Evolutionary conservation across 2,329 filamentous ascomycete species (phyloP), one percentile per base, ranked within the genome.

Genomic region (Nemania serpens): DNA sequence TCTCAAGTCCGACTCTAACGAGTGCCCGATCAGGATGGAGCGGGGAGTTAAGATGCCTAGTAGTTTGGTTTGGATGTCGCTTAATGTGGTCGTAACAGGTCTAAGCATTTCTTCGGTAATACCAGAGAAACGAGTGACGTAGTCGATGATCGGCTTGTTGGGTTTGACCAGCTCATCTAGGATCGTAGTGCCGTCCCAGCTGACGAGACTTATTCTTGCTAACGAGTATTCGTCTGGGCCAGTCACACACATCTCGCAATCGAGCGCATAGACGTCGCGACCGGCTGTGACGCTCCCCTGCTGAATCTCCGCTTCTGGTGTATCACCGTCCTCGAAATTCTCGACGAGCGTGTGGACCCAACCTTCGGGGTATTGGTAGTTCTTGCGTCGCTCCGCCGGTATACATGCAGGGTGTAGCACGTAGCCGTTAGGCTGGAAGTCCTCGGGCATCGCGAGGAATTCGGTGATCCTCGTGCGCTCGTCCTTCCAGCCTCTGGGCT

Each of bases 231-330:
- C 85, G 49, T 87, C 87, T 62, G 89, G 87, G 61, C 88, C 90
- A 2, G 93, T 96, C 77, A 92, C 88, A 74, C 93, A 97, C 95
- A 99, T 99, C 76, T 99, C 95, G 76, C 95, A 99, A 74, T 99
- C 95, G 56, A 99, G 81, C 1, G 92, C 89, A 50, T 96, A 79
- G 11, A 97, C 79, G 39, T 89, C 84, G 64, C 92, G 86, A 37
- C 93, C 95, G 33, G 87, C 91, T 0, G 92, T 96, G 59, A 97
- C 79, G 74, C 92, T 94, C 57, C 93, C 94, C 68, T 88, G 79
- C 75, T 96, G 82, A 60, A 96, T 87, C 55, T 93, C 85, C 5
- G 77, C 75, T 52, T 93, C 89, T 2, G 89, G 86, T 6, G 89
- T 82, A 50, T 84, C 76, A 2, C 88, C 91, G 34, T 91, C 89